These are phyloP conservation scores for Cercospora citrullina DNA, from an alignment of 2,329 filamentous ascomycete genomes.

Conservation along the genomic window DNA sequence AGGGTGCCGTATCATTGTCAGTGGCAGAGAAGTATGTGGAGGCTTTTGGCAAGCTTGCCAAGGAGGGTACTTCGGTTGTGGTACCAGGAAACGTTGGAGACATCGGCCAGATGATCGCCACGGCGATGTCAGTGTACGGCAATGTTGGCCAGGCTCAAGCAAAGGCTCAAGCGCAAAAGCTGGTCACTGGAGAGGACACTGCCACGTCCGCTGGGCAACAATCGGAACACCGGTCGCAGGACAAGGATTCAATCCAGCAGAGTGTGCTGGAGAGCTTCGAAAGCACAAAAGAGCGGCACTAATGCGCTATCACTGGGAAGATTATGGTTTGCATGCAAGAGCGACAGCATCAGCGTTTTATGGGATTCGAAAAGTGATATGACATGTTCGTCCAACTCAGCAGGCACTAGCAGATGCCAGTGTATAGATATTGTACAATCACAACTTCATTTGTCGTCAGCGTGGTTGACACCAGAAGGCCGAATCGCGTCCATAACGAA, in stretches of 20 bases:
- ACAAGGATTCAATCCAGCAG: slow-evolving; percentile 39
- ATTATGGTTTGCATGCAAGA: not conserved
- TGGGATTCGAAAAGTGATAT: not conserved
- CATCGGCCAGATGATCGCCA: slow-evolving; percentile 94
- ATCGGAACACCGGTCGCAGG: slow-evolving; percentile 19
- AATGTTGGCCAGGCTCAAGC: slow-evolving; percentile 84
- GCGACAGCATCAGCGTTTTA: slow-evolving; percentile 1
- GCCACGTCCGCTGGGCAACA: slow-evolving; percentile 16
- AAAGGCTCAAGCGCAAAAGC: slow-evolving; percentile 61
- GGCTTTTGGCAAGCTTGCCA: slow-evolving; percentile 86
- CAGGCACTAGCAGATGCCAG: not conserved
- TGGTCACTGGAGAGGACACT: slow-evolving; percentile 22
- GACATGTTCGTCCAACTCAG: not conserved
- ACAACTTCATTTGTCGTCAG: slow-evolving; percentile 8
- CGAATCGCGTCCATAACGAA: not conserved
- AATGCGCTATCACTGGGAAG: slow-evolving; percentile 10
- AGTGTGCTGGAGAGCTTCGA: slow-evolving; percentile 46
- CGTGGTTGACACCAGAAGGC: not conserved
- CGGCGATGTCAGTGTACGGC: slow-evolving; percentile 90
- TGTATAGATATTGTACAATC: slow-evolving; percentile 15
- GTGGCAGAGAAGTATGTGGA: slow-evolving; percentile 98
- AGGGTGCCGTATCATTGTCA: slow-evolving; percentile 79
- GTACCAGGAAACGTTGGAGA: slow-evolving; percentile 97
- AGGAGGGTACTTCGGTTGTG: slow-evolving; percentile 92
- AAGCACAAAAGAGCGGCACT: slow-evolving; percentile 40